Evolutionary conservation across 202 grass and related monocot genomes (phyloP), one percentile per base, ranked within the genome.

Genomic region (Elaeis oleifera): DNA sequence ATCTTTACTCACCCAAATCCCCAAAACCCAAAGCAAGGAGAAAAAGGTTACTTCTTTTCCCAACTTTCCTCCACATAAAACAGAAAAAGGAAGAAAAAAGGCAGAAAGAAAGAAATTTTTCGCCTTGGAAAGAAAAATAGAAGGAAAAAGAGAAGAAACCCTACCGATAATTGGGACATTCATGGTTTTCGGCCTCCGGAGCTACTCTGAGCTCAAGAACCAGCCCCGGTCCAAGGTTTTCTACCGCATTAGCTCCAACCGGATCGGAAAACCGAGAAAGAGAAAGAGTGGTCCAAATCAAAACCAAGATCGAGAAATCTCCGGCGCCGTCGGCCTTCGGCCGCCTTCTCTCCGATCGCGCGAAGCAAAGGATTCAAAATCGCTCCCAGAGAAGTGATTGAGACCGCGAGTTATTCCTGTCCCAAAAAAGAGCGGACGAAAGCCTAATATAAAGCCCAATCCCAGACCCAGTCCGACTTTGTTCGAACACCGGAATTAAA

Each of bases 131-230:
- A 39, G 49, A 20, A 4, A 20, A 18, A 9, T 14, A 31, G 0
- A 18, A 27, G 7, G 13, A 4, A 17, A 29, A n/a, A 56, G 28
- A 70, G 59, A 23, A 44, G 60, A 27, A 68, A 69, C 76, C 92
- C 59, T 60, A 96, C 91, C 92, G 14, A 96, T 75, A 67, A 96
- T 85, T 31, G 91, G 76, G 49, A 74, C 76, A 75, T 96, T 96
- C 92, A 96, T 96, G 20, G 58, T 56, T 69, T 63, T 67, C 49
- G 56, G 19, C 23, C 63, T 15, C 44, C 23, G 39, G 4, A 15
- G 24, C 6, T n/a, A 44, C 13, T 44, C 36, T 13, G 18, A 23
- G 27, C 9, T 27, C 25, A 18, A 27, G 23, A 22, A 49, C 22
- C 9, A 27, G 28, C n/a, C 16, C 28, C 61, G 5, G 27, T 32